Conservation (phyloP, 202 grass and related monocot genomes). For the Zoysia matrella region DNA sequence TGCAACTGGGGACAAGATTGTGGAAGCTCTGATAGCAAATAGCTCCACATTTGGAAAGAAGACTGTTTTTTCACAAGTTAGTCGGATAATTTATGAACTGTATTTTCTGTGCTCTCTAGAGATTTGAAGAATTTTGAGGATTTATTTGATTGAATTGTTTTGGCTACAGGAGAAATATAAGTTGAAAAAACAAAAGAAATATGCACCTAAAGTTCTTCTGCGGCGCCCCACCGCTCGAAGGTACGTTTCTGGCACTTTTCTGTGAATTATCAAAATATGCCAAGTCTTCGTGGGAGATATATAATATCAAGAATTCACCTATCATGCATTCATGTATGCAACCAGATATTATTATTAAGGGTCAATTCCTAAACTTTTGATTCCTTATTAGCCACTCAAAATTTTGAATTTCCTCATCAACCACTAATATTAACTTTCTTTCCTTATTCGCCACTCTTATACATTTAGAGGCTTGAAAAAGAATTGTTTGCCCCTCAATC, state of each 20-base stretch:
- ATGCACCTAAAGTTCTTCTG: constrained; percentile 92
- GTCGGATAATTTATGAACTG: constrained; percentile 19
- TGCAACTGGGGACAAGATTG: constrained; percentile 76
- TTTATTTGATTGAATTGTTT: constrained; percentile 18
- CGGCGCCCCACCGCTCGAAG: constrained; percentile 76
- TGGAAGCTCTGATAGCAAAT: constrained; percentile 92
- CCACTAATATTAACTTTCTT: no score
- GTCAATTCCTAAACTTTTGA: no score
- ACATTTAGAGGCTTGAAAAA: no score
- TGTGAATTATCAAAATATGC: no score
- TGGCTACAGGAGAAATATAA: constrained; percentile 90
- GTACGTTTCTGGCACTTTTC: constrained; percentile 15
- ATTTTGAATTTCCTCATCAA: no score
- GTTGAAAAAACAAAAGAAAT: constrained; percentile 98
- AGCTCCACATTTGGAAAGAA: constrained; percentile 92
- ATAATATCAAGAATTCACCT: background rate
- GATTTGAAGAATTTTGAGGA: background rate
- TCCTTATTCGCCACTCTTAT: no score
- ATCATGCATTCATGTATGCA: background rate
- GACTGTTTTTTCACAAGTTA: constrained; percentile 86
- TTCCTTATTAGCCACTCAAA: no score
- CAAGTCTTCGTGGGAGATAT: background rate
- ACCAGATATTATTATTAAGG: background rate
- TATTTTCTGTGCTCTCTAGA: constrained; percentile 6
- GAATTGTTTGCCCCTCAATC: no score